Conservation (phyloP, 768 basidiomycete genomes). For the Coprinellus micaceus region DNA sequence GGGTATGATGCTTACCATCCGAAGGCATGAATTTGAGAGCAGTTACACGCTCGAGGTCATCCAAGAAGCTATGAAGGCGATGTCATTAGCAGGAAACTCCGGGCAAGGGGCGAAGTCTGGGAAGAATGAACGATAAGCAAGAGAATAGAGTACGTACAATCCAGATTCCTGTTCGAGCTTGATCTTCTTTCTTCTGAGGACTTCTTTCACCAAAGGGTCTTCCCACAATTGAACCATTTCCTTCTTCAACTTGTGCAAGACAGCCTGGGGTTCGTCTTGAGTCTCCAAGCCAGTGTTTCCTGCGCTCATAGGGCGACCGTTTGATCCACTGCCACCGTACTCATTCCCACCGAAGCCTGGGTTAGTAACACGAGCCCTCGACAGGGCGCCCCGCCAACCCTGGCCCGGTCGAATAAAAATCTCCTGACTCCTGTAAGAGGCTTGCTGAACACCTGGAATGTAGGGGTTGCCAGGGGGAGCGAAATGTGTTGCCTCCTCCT, state of each 20-base stretch:
- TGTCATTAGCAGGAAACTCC: conserved; percentile 3
- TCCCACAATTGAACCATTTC: conserved; percentile 71
- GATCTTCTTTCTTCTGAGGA: conserved; percentile 56
- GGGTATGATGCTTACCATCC: conserved; percentile 44
- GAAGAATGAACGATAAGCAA: neutral
- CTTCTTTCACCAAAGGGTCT: conserved; percentile 53
- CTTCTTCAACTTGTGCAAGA: conserved; percentile 53
- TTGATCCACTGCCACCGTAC: conserved; percentile 14
- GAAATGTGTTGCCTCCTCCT: conserved; percentile 51
- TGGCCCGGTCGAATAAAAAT: conserved; percentile 62
- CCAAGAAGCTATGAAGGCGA: conserved; percentile 52
- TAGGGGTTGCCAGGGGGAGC: conserved; percentile 20
- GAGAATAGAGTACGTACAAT: conserved; percentile 44
- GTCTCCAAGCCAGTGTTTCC: conserved; percentile 46
- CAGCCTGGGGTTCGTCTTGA: conserved; percentile 55
- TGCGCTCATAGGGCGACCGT: conserved; percentile 36
- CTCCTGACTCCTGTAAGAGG: conserved; percentile 41
- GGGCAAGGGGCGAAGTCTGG: neutral
- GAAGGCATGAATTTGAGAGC: conserved; percentile 61
- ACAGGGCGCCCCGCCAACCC: conserved; percentile 61
- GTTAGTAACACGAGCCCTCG: conserved; percentile 38
- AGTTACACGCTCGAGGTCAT: conserved; percentile 65
- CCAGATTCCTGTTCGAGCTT: conserved; percentile 69
- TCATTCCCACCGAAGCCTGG: conserved; percentile 23
- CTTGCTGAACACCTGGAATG: conserved; percentile 10